Conservation (phyloP, 768 basidiomycete species). For the Gautieria morchelliformis region DNA sequence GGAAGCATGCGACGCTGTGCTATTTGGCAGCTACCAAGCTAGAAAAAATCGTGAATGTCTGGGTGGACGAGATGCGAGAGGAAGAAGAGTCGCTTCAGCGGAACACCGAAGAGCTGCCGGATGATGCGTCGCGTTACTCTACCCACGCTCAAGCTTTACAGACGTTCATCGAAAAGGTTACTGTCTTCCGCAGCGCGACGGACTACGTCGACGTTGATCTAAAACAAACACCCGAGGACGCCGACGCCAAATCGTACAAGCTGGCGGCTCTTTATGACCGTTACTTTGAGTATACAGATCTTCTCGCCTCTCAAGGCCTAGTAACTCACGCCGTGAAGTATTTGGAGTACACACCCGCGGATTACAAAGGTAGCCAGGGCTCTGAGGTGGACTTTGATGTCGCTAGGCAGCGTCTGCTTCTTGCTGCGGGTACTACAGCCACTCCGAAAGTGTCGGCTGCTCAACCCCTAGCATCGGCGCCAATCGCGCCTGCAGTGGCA, state of each 20-base stretch:
- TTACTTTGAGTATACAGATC: slow-evolving; percentile 92
- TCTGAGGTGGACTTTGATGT: slow-evolving; percentile 29
- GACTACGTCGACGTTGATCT: slow-evolving; percentile 72
- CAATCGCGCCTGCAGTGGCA: slow-evolving; percentile 13
- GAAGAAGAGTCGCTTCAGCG: slow-evolving; percentile 55
- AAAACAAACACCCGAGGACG: slow-evolving; percentile 28
- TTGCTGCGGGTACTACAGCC: slow-evolving; percentile 24
- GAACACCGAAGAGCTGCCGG: slow-evolving; percentile 24
- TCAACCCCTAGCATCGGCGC: slow-evolving; percentile 17
- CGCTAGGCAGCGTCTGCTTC: slow-evolving; percentile 37
- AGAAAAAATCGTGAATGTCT: slow-evolving; percentile 82
- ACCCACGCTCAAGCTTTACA: slow-evolving; percentile 82
- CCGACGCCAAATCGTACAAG: slow-evolving; percentile 60
- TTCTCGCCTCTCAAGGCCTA: slow-evolving; percentile 86
- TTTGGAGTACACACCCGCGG: slow-evolving; percentile 66
- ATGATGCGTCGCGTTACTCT: slow-evolving; percentile 52
- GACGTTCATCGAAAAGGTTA: slow-evolving; percentile 92
- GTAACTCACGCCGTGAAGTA: slow-evolving; percentile 73
- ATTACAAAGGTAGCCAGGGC: slow-evolving; percentile 57
- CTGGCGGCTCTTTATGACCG: slow-evolving; percentile 81
- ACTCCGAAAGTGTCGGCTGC: slow-evolving; percentile 7
- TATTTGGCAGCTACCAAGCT: slow-evolving; percentile 87
- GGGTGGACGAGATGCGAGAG: slow-evolving; percentile 82
- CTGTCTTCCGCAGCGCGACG: slow-evolving; percentile 85
- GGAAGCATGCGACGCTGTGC: slow-evolving; percentile 86